Conservation (phyloP, 169 alveolate genomes). For the Plasmodium malariae region DNA sequence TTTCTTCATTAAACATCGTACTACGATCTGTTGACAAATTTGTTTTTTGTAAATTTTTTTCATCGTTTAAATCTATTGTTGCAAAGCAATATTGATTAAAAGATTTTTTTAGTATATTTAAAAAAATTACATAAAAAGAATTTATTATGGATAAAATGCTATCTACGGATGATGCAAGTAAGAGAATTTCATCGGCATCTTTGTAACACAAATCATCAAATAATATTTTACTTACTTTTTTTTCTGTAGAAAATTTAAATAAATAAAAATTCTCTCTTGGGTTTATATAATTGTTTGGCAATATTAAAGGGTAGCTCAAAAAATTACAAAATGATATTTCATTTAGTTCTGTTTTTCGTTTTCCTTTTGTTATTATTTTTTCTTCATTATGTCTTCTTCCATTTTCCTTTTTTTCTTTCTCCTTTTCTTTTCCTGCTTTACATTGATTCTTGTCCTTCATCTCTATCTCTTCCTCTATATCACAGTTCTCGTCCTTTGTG, state of each 20-base stretch:
- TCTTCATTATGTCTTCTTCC: background rate
- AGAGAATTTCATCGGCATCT: slow-evolving; percentile 62
- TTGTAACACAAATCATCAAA: slow-evolving; percentile 63
- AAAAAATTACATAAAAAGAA: slow-evolving; percentile 71
- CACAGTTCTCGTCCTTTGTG: background rate
- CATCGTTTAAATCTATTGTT: slow-evolving; percentile 67
- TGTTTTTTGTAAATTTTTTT: background rate
- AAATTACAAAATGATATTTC: slow-evolving; percentile 37
- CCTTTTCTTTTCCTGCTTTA: background rate
- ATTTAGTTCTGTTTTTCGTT: background rate
- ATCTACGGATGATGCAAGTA: slow-evolving; percentile 63
- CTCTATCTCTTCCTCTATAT: background rate
- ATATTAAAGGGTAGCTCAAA: slow-evolving; percentile 57
- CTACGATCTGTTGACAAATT: background rate
- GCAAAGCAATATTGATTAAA: slow-evolving; percentile 66
- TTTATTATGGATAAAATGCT: slow-evolving; percentile 59
- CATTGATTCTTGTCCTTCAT: background rate
- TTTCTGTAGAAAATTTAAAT: slow-evolving; percentile 58
- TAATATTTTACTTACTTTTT: slow-evolving; percentile 6
- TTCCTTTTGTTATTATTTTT: background rate
- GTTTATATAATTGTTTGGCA: slow-evolving; percentile 46
- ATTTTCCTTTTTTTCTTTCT: background rate
- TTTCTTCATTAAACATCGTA: background rate
- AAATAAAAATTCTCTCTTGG: slow-evolving; percentile 62
- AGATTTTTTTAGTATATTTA: slow-evolving; percentile 60